Evolutionary conservation across 192 early-diverging fungal genomes (phyloP), one percentile per base, ranked within the genome.

Genomic region (Chytriomyces sp.): DNA sequence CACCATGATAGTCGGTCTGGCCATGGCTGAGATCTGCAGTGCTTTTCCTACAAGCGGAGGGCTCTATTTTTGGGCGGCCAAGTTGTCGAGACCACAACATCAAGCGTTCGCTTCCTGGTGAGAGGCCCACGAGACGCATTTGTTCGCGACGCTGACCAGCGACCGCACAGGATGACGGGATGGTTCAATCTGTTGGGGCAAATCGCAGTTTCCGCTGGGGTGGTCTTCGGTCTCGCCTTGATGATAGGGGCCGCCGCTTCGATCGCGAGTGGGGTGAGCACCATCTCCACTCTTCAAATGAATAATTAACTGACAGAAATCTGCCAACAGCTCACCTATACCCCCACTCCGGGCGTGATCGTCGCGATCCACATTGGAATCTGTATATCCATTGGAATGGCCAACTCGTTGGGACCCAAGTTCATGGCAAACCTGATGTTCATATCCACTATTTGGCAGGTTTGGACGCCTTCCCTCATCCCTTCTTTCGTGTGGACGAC

Each of bases 11-110:
- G 70, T 77, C 3, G 44, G 72, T 31, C 61, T 72, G 25, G 37
- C 79, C 5, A 31, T 82, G 72, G 78, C 78, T 14, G 81, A 82
- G 66, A 82, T 82, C 40, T 71, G 73, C 39, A 79, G 72, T 10
- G 58, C 72, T 5, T 79, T 75, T 57, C 78, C 78, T 8, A 79
- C 72, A 10, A 14, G 38, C 3, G 78, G 77, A 5, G 69, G 74
- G 5, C 49, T 80, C 25, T 80, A 80, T 66, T 73, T 41, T 63
- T 76, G 67, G 62, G 67, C 64, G 32, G 77, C 73, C 1, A 39
- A 56, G 0, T 60, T 82, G 14, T 57, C 77, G 0, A 31, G 39
- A 26, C 64, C 74, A 4, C 33, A 63, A 49, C 39, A 80, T 64
- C 62, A 70, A 57, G 67, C 70, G 2, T 70, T 81, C 41, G 53